Base-by-base conservation (phyloP, 225 moss, liverwort and hornwort species). In the Physcomitrellopsis africana region DNA sequence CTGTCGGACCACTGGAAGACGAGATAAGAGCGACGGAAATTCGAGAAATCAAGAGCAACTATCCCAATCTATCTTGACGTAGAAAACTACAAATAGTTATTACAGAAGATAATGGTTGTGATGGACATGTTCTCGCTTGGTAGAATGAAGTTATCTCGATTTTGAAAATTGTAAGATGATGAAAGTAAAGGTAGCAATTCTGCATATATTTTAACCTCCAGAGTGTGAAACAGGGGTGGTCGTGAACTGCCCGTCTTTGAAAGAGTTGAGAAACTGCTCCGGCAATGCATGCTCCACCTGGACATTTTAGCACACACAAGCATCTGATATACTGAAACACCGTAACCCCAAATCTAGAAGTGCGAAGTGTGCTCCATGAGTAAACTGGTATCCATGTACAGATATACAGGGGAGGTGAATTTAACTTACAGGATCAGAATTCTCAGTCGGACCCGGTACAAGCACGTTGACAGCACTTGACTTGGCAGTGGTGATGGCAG, bases 241-340 rank as follows among this genome's bases (percentile, higher is more conserved):
- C 8, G 89, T 81, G 69, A 99, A 99, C 61, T 93, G 92, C 8
- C 89, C 93, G 66, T 93, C 83, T 68, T 84, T 82, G 62, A 90
- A 99, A n/a, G 89, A 86, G 46, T 95, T 90, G 20, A 99, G 79
- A 77, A 99, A 99, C 86, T 99, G 97, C 86, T 99, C 97, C 8
- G 97, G 95, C 90, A 99, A 84, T 43, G 97, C 90, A 80, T 93
- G 93, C 81, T 99, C 95, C 83, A 99, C 94, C 92, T 94, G 86
- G 64, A 79, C 73, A 66, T 60, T 48, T 22, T 23, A 57, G 41
- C 9, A 53, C 17, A 55, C 8, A 51, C 14, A 56, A 10, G 14
- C 24, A 15, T 2, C 23, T 66, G 54, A 63, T 32, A 59, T 29
- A 7, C 29, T 20, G 16, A 32, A 29, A 9, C 1, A 9, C 29